Evolutionary conservation across 192 early-diverging fungal genomes (phyloP), one percentile per base, ranked within the genome.

Genomic region (Cetraspora pellucida): DNA sequence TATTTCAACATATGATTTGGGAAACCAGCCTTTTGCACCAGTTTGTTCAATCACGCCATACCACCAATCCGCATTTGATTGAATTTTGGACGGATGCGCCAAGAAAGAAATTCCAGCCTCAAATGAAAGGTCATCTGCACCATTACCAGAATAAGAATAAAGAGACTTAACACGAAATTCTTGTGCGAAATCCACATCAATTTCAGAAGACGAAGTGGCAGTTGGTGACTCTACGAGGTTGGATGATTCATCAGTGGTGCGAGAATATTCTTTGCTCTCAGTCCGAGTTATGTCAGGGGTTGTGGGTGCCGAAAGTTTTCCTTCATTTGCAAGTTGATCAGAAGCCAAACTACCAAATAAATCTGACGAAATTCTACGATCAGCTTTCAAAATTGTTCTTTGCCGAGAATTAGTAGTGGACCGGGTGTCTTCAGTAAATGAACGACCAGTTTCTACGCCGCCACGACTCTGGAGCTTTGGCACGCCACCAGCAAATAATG

Each of bases 401-500:
- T 64, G n/a, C 0, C 58, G 77, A 2, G 74, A 2, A 25, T 25
- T 13, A 74, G 75, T 10, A 5, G 70, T 28, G n/a, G 14, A 25
- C 0, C 69, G 30, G 30, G 70, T 21, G 6, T 37, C 19, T 27
- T 77, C 64, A 3, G 46, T 72, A 14, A 55, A 2, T 25, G 70
- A 17, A 37, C 60, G 28, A 17, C 76, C 72, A 52, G 77, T 78
- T 57, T 77, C 52, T 30, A 77, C 55, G 3, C 77, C 78, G 16
- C 82, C 66, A 49, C 84, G 83, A 64, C 80, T 78, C 55, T 87
- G 82, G 43, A 93, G 80, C 55, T 88, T 91, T 7, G 93, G 93
- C 84, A 92, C 88, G 19, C 90, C 93, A 23, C 84, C 87, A 4
- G 91, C 83, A 80, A 93, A 88, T 30, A 93, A 78, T 14, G 84